Evolutionary conservation across 2,329 filamentous ascomycete genomes (phyloP).

Genomic region (Rhexocercosporidium sp.): DNA sequence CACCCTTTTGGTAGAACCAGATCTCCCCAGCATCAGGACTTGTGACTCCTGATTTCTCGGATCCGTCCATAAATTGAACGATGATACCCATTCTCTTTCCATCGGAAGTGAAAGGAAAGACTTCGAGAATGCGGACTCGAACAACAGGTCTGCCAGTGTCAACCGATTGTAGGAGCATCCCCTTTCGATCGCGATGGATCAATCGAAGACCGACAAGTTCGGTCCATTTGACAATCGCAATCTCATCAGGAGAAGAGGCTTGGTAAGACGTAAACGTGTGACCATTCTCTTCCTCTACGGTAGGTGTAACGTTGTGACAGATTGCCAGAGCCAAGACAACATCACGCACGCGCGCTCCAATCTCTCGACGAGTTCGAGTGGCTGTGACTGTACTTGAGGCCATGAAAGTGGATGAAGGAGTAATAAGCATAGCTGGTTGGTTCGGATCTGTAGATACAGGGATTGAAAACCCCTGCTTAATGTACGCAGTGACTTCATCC

Average conservation of each 20-base stretch:
- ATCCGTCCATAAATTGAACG: slow-evolving; percentile 77
- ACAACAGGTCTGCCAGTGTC: slow-evolving; percentile 77
- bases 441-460: slow-evolving; percentile 52
- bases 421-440: slow-evolving; percentile 63
- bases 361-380: slow-evolving; percentile 88
- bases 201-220: slow-evolving; percentile 89
- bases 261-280: slow-evolving; percentile 84
- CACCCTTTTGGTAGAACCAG: slow-evolving; percentile 98
- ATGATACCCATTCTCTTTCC: slow-evolving; percentile 99
- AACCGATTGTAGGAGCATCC: slow-evolving; percentile 80
- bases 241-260: slow-evolving; percentile 96
- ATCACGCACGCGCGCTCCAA: slow-evolving; percentile 90
- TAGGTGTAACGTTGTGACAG: slow-evolving; percentile 97
- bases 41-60: slow-evolving; percentile 51
- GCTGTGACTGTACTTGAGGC: slow-evolving; percentile 63
- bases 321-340: slow-evolving; percentile 90
- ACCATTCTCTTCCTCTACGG: slow-evolving; percentile 81
- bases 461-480: slow-evolving; percentile 79
- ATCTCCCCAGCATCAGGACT: slow-evolving; percentile 73
- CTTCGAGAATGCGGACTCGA: slow-evolving; percentile 84
- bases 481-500: slow-evolving; percentile 91
- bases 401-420: slow-evolving; percentile 74
- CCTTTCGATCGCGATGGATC: slow-evolving; percentile 82
- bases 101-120: slow-evolving; percentile 97
- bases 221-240: slow-evolving; percentile 96